Conservation (phyloP, 352 stramenopile genomes). For the Thalassiosira allenii region DNA sequence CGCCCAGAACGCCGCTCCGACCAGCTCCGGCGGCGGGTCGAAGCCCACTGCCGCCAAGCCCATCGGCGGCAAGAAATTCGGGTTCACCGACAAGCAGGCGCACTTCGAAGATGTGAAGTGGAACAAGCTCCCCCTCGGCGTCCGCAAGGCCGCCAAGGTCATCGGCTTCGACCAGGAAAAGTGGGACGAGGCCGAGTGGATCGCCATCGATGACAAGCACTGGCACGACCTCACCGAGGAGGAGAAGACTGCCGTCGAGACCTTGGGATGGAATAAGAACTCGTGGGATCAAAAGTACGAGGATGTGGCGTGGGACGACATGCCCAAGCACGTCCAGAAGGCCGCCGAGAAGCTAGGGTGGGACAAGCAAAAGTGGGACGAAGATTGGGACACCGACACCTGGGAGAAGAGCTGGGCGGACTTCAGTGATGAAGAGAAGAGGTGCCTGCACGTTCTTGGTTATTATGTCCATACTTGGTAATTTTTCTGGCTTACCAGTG, state of each 20-base stretch:
- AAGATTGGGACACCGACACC: slow-evolving; percentile 30
- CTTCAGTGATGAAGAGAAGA: slow-evolving; percentile 40
- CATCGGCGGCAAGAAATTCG: slow-evolving; percentile 22
- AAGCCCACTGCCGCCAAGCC: slow-evolving; percentile 1
- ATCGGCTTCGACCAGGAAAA: slow-evolving; percentile 54
- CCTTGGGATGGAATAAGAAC: slow-evolving; percentile 52
- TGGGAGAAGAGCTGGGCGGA: slow-evolving; percentile 36
- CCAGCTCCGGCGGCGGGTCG: not conserved
- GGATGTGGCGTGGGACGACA: slow-evolving; percentile 38
- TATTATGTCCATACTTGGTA: slow-evolving; percentile 55
- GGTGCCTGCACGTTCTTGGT: slow-evolving; percentile 40
- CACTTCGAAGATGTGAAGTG: slow-evolving; percentile 63
- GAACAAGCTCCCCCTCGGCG: slow-evolving; percentile 51
- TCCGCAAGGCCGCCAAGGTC: slow-evolving; percentile 45
- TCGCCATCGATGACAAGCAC: slow-evolving; percentile 46
- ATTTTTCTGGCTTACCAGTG: too few relatives aligned
- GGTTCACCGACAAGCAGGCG: slow-evolving; percentile 58
- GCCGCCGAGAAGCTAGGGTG: slow-evolving; percentile 41
- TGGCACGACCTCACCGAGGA: slow-evolving; percentile 60
- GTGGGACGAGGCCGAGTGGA: slow-evolving; percentile 53
- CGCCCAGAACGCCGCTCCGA: not conserved
- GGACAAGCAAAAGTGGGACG: slow-evolving; percentile 21
- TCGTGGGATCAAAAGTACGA: slow-evolving; percentile 61
- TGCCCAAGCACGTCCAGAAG: slow-evolving; percentile 46
- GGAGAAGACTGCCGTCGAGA: slow-evolving; percentile 27